Evolutionary conservation across 257 asterid genomes (phyloP).

Genomic region (Buddleja alternifolia): DNA sequence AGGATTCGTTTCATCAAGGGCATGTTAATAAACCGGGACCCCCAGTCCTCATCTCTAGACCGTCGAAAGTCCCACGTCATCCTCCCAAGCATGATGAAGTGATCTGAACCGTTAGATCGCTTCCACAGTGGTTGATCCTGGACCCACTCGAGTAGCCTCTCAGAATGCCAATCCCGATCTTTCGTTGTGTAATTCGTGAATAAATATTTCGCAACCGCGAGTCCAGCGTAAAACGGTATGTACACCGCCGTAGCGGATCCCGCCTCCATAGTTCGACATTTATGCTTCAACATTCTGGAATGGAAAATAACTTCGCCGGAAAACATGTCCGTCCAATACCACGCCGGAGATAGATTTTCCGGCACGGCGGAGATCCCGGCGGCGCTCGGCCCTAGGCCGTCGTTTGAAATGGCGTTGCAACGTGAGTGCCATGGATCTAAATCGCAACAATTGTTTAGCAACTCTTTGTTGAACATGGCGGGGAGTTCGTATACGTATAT

Average conservation of each 20-base stretch:
- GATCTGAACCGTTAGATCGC: slow-evolving; percentile 58
- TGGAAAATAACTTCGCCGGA: slow-evolving; percentile 47
- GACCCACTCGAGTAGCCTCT: slow-evolving; percentile 46
- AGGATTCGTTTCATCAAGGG: slow-evolving; percentile 45
- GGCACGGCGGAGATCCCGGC: slow-evolving; percentile 35
- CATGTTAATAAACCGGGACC: slow-evolving; percentile 61
- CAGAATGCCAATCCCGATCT: slow-evolving; percentile 47
- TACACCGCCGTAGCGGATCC: slow-evolving; percentile 50
- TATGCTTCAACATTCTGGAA: slow-evolving; percentile 32
- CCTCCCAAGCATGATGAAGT: slow-evolving; percentile 62
- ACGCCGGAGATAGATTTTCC: slow-evolving; percentile 32
- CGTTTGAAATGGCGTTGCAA: slow-evolving; percentile 40
- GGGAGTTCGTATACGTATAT: slow-evolving; percentile 54
- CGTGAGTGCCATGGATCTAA: slow-evolving; percentile 52
- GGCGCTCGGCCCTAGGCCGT: slow-evolving; percentile 50
- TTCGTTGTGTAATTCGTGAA: slow-evolving; percentile 32
- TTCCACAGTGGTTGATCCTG: slow-evolving; percentile 41
- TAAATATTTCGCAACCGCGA: slow-evolving; percentile 38
- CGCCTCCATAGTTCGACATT: slow-evolving; percentile 44
- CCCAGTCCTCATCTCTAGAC: slow-evolving; percentile 49
- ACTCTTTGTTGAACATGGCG: slow-evolving; percentile 37
- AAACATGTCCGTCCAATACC: slow-evolving; percentile 54
- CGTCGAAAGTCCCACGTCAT: slow-evolving; percentile 73
- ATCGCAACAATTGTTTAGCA: slow-evolving; percentile 38
- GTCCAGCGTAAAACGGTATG: slow-evolving; percentile 55